phyloP scores from a whole-genome alignment of 768 basidiomycete genomes.

The Termitomyces sp. region DNA sequence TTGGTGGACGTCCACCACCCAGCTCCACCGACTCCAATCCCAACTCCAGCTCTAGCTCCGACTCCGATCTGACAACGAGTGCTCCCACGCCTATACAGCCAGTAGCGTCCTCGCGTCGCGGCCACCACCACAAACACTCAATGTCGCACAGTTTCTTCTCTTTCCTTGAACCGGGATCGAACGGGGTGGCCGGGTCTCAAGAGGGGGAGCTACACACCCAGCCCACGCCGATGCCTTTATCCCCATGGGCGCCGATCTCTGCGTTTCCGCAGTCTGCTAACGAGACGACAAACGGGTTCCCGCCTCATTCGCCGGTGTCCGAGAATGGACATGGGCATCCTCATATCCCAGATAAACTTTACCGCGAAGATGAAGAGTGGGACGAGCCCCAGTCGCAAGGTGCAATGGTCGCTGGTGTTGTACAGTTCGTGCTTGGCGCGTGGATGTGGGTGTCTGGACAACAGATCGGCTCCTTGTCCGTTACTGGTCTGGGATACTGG shows the following conservation, averaged over 20 bases:
- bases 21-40: conserved; percentile 7
- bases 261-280: conserved; percentile 30
- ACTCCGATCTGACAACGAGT: neutral
- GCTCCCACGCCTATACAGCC: conserved; percentile 9
- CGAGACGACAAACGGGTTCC: conserved; percentile 12
- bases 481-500: conserved; percentile 91
- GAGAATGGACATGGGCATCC: conserved; percentile 13
- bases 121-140: conserved; percentile 92
- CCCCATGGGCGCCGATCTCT: conserved; percentile 64
- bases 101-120: conserved; percentile 43
- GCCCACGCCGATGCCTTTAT: conserved; percentile 56
- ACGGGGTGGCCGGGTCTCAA: conserved; percentile 6
- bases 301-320: conserved; percentile 9
- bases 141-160: conserved; percentile 94
- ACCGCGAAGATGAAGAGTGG: neutral
- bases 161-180: conserved; percentile 76
- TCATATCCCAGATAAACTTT: neutral
- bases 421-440: conserved; percentile 62
- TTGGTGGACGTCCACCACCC: conserved; percentile 51
- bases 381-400: neutral
- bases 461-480: conserved; percentile 76
- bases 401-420: conserved; percentile 19
- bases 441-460: conserved; percentile 89
- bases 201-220: conserved; percentile 44
- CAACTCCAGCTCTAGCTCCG: conserved; percentile 16